Conservation (phyloP, 208 protist genomes). For the Entamoeba nuttalli region DNA sequence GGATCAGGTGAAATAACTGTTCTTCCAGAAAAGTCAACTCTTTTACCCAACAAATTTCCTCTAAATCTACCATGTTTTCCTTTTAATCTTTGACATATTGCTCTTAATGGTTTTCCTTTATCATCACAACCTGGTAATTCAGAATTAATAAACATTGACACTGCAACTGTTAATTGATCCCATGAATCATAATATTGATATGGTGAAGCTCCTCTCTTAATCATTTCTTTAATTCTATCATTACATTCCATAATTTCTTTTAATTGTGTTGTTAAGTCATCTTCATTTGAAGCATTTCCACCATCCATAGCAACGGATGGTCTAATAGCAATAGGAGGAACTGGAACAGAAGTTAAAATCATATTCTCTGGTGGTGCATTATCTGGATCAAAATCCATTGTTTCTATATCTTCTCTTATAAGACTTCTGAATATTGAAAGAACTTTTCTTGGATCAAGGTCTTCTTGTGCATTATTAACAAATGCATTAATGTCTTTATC, state of each 20-base stretch:
- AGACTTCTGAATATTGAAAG: slow-evolving; percentile 71
- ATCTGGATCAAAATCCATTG: slow-evolving; percentile 71
- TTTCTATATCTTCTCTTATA: slow-evolving; percentile 59
- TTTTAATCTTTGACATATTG: slow-evolving; percentile 85
- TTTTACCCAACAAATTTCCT: slow-evolving; percentile 93
- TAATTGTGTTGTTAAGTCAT: slow-evolving; percentile 90
- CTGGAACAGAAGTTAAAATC: slow-evolving; percentile 70
- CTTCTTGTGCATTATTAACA: slow-evolving; percentile 58
- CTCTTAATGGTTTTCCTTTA: slow-evolving; percentile 53
- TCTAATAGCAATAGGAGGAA: slow-evolving; percentile 84
- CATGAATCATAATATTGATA: slow-evolving; percentile 65
- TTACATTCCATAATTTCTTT: slow-evolving; percentile 65
- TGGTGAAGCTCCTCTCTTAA: slow-evolving; percentile 46
- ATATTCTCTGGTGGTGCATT: slow-evolving; percentile 60
- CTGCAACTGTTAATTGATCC: slow-evolving; percentile 75
- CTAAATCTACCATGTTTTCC: slow-evolving; percentile 95
- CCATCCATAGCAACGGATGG: slow-evolving; percentile 61
- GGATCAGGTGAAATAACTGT: slow-evolving; percentile 99
- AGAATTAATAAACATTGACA: slow-evolving; percentile 61
- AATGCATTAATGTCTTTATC: slow-evolving; percentile 38
- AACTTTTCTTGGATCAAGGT: slow-evolving; percentile 70
- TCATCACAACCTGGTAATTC: slow-evolving; percentile 30
- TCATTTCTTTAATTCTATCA: slow-evolving; percentile 12
- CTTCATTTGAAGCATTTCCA: slow-evolving; percentile 69
- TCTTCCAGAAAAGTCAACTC: slow-evolving; percentile 93